Evolutionary conservation across 805 yeast species (phyloP).

Genomic region (Metschnikowia borealis): DNA sequence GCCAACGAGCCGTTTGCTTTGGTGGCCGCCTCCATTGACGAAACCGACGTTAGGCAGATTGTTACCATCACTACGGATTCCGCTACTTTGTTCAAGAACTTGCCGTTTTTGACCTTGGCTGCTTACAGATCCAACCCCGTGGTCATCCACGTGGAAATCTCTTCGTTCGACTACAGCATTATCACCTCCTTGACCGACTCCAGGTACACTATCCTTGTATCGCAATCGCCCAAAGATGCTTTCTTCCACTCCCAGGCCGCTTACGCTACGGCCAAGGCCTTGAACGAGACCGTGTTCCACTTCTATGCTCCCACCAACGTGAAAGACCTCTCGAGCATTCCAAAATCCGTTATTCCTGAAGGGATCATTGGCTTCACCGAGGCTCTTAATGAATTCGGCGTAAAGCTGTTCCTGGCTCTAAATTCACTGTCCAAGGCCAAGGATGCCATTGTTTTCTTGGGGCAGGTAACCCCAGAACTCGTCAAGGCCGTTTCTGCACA

Average conservation of each 20-base stretch:
- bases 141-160: constrained; percentile 59
- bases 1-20: constrained; percentile 52
- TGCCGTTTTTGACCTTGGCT: constrained; percentile 53
- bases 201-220: constrained; percentile 59
- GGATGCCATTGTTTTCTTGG: constrained; percentile 59
- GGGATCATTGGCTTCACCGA: constrained; percentile 18
- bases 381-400: constrained; percentile 21
- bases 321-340: constrained; percentile 7
- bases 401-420: constrained; percentile 28
- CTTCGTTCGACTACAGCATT: constrained; percentile 60
- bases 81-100: constrained; percentile 47
- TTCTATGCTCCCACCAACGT: constrained; percentile 45
- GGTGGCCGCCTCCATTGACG: constrained; percentile 32
- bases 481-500: constrained; percentile 34
- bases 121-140: constrained; percentile 38
- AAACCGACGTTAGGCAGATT: constrained; percentile 7
- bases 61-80: constrained; percentile 53
- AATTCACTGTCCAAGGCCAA: constrained; percentile 33
- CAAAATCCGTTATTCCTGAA: neutral
- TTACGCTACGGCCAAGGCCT: constrained; percentile 48
- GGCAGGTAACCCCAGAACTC: constrained; percentile 48
- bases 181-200: constrained; percentile 73
- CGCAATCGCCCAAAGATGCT: constrained; percentile 56
- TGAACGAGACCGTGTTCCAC: constrained; percentile 63
- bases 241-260: constrained; percentile 54